These are phyloP conservation scores for Podila verticillata DNA, from an alignment of 192 early-diverging fungal species.

Conservation along the genomic window DNA sequence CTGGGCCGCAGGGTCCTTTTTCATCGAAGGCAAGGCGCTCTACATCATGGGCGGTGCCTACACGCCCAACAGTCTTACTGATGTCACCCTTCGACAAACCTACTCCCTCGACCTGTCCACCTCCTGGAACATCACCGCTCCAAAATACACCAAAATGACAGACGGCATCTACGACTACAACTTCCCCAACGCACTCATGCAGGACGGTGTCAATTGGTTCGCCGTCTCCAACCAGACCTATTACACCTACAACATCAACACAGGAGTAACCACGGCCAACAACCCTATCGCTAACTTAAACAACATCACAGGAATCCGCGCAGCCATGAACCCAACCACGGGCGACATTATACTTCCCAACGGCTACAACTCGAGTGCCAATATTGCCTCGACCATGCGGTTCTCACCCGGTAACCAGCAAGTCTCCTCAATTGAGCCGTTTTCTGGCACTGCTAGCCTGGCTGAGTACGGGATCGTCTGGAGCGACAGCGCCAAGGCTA, in stretches of 20 bases:
- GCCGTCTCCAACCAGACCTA: neutral
- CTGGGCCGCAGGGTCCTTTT: neutral
- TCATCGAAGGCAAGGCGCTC: neutral
- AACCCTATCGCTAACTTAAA: neutral
- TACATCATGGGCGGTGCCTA: slow-evolving; percentile 10
- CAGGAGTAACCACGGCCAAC: neutral
- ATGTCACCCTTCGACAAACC: neutral
- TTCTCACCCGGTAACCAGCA: neutral
- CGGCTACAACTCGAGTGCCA: neutral
- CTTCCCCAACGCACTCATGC: neutral
- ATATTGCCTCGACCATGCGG: neutral
- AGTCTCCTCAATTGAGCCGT: neutral
- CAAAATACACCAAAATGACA: neutral
- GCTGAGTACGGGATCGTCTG: neutral
- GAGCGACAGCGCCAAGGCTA: neutral
- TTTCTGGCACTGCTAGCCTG: neutral
- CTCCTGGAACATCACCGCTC: slow-evolving; percentile 7
- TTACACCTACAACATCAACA: neutral
- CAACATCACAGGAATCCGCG: neutral
- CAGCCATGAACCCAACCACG: neutral
- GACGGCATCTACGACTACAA: neutral
- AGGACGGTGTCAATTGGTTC: neutral
- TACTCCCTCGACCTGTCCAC: slow-evolving; percentile 5
- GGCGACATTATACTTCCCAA: neutral
- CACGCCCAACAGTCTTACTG: neutral